Base-by-base conservation (phyloP, 345 rosid species). In the Salix suchowensis region DNA sequence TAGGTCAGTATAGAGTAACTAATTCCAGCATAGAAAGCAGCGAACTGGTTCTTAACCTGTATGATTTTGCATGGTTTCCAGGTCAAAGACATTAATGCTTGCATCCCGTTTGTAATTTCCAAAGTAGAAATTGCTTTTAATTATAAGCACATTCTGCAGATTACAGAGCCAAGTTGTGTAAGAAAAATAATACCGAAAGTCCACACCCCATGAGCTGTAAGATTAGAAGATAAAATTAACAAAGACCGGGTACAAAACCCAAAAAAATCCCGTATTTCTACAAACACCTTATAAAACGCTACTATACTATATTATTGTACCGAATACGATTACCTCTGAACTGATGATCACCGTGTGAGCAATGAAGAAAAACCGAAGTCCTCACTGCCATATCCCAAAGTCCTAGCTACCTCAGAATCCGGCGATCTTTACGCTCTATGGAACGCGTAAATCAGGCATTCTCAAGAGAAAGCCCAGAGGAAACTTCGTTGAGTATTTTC, bases 371-470 rank as follows among this genome's bases (percentile, higher is more conserved):
- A n/a, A 66, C 44, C 26, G 36, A 30, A 44, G 34, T 62, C 30
- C 19, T 0, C 23, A 5, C 30, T 48, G 6, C 7, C 36, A 18
- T 37, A 67, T 26, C 5, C 42, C 48, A 39, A 62, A 69, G 28
- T 52, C 64, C 62, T n/a, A n/a, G 14, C 9, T 2, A 46, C 54
- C 84, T 67, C 10, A 61, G 74, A 68, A 73, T 68, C 74, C 78
- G 78, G 78, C 84, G 84, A 62, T 15, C 24, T 32, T 50, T 14
- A 34, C 65, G 72, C 46, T 66, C 16, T 23, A 15, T 28, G 61
- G 64, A 36, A 61, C 71, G 30, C 76, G 64, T 65, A 42, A 65
- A n/a, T 2, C 6, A 5, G 40, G 36, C 28, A 48, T 69, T 70
- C 34, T 14, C 3, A 4, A 24, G 19, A 46, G 30, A 69, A 28